These are phyloP conservation scores for Alternaria sp. DNA, from an alignment of 2,329 filamentous ascomycete species.

Conservation along the genomic window DNA sequence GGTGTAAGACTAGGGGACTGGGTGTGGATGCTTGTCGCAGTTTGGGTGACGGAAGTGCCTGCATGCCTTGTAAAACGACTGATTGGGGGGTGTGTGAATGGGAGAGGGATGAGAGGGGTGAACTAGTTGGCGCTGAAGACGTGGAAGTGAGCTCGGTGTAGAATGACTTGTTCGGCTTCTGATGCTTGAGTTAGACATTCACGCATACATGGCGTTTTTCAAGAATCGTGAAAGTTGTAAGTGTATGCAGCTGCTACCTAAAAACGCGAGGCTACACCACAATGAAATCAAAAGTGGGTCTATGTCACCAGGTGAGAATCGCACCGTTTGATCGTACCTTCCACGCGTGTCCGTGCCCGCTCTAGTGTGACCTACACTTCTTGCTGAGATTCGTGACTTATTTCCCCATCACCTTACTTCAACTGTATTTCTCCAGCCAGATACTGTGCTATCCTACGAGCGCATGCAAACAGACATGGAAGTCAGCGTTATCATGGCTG, in stretches of 20 bases:
- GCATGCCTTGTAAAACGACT: conserved; percentile 22
- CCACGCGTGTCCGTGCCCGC: not conserved
- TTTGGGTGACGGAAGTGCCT: conserved; percentile 27
- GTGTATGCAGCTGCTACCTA: not conserved
- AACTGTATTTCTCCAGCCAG: not conserved
- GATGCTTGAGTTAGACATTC: not conserved
- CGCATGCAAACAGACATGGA: too few species aligned
- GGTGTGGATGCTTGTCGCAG: conserved; percentile 24
- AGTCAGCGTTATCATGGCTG: too few species aligned
- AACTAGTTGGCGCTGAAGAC: not conserved
- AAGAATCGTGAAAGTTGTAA: too few species aligned
- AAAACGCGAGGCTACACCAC: not conserved
- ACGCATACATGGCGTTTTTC: too few species aligned
- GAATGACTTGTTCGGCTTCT: not conserved
- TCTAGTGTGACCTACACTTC: not conserved
- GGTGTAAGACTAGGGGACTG: conserved; percentile 16
- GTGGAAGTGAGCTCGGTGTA: not conserved
- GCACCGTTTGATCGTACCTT: not conserved
- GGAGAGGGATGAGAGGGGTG: conserved; percentile 7
- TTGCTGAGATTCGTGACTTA: not conserved
- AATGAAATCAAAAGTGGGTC: not conserved
- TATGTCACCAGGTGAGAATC: not conserved
- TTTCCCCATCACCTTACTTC: not conserved
- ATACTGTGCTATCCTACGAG: not conserved
- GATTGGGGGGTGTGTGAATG: conserved; percentile 19